These are phyloP conservation scores for Irpex lacteus DNA, from an alignment of 1,284 basidiomycete species.

Conservation along the genomic window DNA sequence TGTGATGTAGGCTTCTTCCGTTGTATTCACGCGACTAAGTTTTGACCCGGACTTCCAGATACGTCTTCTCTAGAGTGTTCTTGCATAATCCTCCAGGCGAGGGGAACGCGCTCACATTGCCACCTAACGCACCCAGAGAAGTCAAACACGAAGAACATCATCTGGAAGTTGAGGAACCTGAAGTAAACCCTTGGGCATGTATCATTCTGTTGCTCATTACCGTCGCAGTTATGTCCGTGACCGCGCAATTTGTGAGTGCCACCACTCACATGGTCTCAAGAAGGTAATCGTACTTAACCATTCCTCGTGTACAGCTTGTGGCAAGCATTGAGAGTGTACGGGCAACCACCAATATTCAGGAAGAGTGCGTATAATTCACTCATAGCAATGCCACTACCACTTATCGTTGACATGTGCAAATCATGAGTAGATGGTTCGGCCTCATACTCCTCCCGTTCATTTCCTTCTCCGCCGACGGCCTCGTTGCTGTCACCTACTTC, in stretches of 20 bases:
- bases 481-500: conserved; percentile 53
- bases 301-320: conserved; percentile 43
- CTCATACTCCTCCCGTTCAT: conserved; percentile 65
- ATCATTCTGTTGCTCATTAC: conserved; percentile 47
- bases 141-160: conserved; percentile 42
- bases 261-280: background rate
- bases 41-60: conserved; percentile 33
- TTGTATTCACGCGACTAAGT: background rate
- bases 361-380: conserved; percentile 40
- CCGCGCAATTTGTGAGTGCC: conserved; percentile 61
- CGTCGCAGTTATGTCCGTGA: conserved; percentile 59
- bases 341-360: conserved; percentile 36
- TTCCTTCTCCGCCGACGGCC: conserved; percentile 67
- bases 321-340: conserved; percentile 57
- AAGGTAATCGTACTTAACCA: background rate
- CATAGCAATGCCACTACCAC: background rate
- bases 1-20: conserved; percentile 41
- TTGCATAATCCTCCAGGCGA: conserved; percentile 66
- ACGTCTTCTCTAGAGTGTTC: conserved; percentile 62
- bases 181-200: conserved; percentile 60
- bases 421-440: conserved; percentile 57
- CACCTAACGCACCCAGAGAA: conserved; percentile 42
- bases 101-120: conserved; percentile 41
- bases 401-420: background rate
- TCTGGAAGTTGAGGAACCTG: conserved; percentile 43